A percentile compares a stretch with the other conserved stretches of the same genome.
These are phyloP conservation scores for Yamadazyma phyllophila DNA, from an alignment of 805 yeast species.

Conservation along the genomic window DNA sequence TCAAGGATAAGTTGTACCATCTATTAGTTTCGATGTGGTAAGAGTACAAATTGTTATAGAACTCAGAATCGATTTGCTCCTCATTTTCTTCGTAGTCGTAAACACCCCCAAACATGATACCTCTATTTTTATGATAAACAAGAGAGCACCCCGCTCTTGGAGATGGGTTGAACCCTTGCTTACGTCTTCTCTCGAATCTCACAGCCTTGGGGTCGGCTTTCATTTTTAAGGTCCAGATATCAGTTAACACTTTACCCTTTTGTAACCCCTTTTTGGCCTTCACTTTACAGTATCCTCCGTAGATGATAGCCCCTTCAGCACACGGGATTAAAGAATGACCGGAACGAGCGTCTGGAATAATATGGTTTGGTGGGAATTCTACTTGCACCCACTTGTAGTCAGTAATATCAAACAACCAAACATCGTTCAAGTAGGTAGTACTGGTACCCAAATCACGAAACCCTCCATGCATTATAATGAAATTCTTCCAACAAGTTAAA, in stretches of 20 bases:
- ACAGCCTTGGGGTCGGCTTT: constrained; percentile 72
- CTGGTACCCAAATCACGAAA: constrained; percentile 84
- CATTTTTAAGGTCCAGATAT: constrained; percentile 86
- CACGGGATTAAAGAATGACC: constrained; percentile 86
- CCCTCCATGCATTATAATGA: constrained; percentile 82
- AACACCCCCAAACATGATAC: constrained; percentile 93
- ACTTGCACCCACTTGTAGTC: constrained; percentile 89
- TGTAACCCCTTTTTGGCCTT: constrained; percentile 86
- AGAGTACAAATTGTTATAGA: constrained; percentile 75
- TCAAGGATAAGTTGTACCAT: constrained; percentile 74
- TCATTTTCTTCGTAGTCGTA: constrained; percentile 94
- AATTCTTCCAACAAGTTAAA: constrained; percentile 89
- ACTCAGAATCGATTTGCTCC: constrained; percentile 80
- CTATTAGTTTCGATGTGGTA: constrained; percentile 84
- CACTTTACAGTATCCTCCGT: constrained; percentile 94
- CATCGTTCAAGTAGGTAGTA: constrained; percentile 78
- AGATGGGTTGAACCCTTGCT: constrained; percentile 86
- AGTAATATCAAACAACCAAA: constrained; percentile 91
- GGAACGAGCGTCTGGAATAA: constrained; percentile 85
- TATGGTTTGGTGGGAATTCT: constrained; percentile 78
- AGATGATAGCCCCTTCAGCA: constrained; percentile 77
- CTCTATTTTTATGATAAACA: constrained; percentile 87
- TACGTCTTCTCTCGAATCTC: constrained; percentile 86
- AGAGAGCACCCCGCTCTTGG: constrained; percentile 94
- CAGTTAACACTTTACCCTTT: constrained; percentile 85